Conservation (phyloP, 208 protist species). For the Crithidia fasciculata region DNA sequence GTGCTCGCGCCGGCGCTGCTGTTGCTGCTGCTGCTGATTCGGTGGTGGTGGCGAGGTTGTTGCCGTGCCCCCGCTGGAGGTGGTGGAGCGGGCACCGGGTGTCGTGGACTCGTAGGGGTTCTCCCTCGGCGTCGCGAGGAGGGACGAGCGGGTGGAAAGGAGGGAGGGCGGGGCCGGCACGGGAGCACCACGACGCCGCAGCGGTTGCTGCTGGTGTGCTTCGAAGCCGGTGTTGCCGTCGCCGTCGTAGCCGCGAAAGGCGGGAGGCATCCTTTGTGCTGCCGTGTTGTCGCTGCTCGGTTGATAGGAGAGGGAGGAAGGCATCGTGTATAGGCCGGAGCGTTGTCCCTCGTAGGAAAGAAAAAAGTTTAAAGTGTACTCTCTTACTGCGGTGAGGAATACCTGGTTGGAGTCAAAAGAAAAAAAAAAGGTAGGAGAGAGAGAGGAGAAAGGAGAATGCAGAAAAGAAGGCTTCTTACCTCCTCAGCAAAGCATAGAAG, state of each 20-base stretch:
- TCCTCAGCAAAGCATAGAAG: too few species aligned
- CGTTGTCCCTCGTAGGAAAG: too few species aligned
- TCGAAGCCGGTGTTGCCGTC: not conserved
- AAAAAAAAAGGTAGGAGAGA: too few species aligned
- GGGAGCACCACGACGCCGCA: constrained; percentile 24
- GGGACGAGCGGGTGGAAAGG: constrained; percentile 15
- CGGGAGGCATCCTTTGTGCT: not conserved
- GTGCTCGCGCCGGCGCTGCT: not conserved
- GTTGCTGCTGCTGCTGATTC: not conserved
- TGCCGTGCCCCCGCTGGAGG: not conserved
- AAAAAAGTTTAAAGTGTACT: too few species aligned
- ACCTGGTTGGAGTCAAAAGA: too few species aligned
- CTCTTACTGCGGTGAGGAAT: too few species aligned
- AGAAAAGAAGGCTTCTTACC: too few species aligned
- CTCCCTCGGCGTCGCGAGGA: constrained; percentile 10
- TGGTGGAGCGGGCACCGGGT: not conserved
- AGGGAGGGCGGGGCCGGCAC: constrained; percentile 22
- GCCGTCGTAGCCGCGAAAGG: constrained; percentile 22
- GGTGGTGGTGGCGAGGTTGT: not conserved
- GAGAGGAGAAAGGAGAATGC: too few species aligned
- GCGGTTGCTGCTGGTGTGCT: constrained; percentile 8
- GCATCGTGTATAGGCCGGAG: too few species aligned
- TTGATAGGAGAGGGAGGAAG: too few species aligned
- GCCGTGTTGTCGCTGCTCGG: too few species aligned
- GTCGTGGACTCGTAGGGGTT: constrained; percentile 12